Base-by-base conservation (phyloP, 1,284 basidiomycete species). In the Trametes versicolor region DNA sequence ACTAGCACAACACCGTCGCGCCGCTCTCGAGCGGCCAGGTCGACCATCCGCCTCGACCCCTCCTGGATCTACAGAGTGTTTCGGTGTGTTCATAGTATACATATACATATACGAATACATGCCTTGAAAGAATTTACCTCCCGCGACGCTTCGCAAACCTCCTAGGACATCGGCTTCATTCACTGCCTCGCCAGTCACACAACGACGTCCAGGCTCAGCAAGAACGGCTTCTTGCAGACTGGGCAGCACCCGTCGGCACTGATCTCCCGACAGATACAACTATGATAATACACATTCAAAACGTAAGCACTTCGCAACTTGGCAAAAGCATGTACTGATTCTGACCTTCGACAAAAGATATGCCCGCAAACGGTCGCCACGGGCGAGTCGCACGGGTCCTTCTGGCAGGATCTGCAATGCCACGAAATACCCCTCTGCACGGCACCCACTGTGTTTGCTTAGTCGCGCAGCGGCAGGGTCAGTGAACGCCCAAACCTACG, bases 311-410 rank as follows among this genome's bases (percentile, higher is more conserved):
- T 12, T 27, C n/a, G 21, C n/a, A 4, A 52, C 2, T 52, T 17
- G 27, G 4, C 4, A 4, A 4, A 4, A 4, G n/a, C 15, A 17
- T 25, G 29, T 2, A 0, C 39, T n/a, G 4, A 37, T 23, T 39
- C 67, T 25, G n/a, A 73, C 72, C 62, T 63, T 48, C 71, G 62
- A 58, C 74, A 75, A 62, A 76, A 76, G 2, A 76, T 50, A 58
- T 76, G 75, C 2, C 75, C 75, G 47, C 75, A 76, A 37, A 71
- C 57, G 15, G 75, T 75, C 25, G 69, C 71, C 12, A 73, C 72
- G 1, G 73, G 73, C 12, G 70, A 61, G 17, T 58, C 32, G 53
- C 69, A 69, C 19, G 73, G 72, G 36, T 73, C 69, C 32, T 60
- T 62, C 15, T 69, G 54, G 52, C 75, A 76, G 10, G 69, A 52